These are phyloP conservation scores for Xylaria acuta DNA, from an alignment of 495 filamentous ascomycete species.

Conservation along the genomic window DNA sequence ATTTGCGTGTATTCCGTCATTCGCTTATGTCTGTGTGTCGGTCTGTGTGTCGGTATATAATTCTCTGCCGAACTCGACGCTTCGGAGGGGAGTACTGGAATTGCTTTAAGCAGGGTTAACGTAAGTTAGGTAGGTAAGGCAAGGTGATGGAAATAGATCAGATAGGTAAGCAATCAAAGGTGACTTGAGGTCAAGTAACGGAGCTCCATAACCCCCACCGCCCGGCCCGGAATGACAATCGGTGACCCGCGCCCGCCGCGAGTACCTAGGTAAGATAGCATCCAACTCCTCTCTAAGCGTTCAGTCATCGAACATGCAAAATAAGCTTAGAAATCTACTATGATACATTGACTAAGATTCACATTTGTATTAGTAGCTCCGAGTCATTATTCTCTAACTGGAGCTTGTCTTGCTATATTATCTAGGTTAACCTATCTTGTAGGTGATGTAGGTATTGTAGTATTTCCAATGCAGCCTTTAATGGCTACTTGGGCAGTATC, in stretches of 20 bases:
- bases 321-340: background rate
- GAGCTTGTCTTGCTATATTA: background rate
- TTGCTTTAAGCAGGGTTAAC: background rate
- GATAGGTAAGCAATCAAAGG: background rate
- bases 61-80: background rate
- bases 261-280: background rate
- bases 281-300: background rate
- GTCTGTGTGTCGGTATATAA: background rate
- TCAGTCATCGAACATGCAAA: background rate
- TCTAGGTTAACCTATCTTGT: background rate
- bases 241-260: background rate
- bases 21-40: too few relatives aligned
- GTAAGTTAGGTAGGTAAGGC: background rate
- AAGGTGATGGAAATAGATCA: background rate
- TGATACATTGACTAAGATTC: background rate
- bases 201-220: constrained; percentile 10
- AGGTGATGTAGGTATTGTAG: background rate
- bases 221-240: background rate
- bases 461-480: background rate
- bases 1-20: constrained; percentile 51
- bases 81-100: background rate
- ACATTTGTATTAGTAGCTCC: background rate
- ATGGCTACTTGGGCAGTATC: background rate
- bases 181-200: background rate
- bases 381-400: background rate